Evolutionary conservation across 2,329 filamentous ascomycete genomes (phyloP).

Genomic region (Drechslera avenae): DNA sequence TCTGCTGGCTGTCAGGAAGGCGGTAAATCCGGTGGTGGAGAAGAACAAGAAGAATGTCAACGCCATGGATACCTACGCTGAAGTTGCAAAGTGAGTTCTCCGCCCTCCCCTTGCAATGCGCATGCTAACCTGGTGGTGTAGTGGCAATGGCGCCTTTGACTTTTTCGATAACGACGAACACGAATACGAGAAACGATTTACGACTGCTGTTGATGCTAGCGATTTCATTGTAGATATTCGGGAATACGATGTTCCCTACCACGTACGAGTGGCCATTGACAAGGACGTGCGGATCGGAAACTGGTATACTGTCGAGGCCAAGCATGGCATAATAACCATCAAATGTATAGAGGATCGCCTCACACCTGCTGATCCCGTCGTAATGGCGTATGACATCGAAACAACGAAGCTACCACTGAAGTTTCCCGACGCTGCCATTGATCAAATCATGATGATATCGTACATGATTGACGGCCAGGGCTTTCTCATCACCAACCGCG

Average conservation of each 20-base stretch:
- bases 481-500: slow-evolving; percentile 95
- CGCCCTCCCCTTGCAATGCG: neutral
- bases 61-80: slow-evolving; percentile 97
- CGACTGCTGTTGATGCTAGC: slow-evolving; percentile 83
- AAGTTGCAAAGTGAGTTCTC: slow-evolving; percentile 78
- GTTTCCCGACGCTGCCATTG: slow-evolving; percentile 91
- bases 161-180: slow-evolving; percentile 86
- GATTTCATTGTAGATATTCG: slow-evolving; percentile 98
- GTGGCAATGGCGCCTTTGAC: slow-evolving; percentile 82
- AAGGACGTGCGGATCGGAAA: slow-evolving; percentile 94
- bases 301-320: slow-evolving; percentile 96
- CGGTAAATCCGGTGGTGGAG: slow-evolving; percentile 88
- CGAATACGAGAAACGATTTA: slow-evolving; percentile 79
- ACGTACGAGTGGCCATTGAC: slow-evolving; percentile 98
- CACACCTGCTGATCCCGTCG: slow-evolving; percentile 91
- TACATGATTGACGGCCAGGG: slow-evolving; percentile 99
- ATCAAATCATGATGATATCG: slow-evolving; percentile 99
- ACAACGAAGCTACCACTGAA: slow-evolving; percentile 95
- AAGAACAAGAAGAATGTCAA: slow-evolving; percentile 96
- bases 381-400: slow-evolving; percentile 99
- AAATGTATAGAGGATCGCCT: slow-evolving; percentile 85
- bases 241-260: slow-evolving; percentile 99
- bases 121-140: slow-evolving; percentile 44
- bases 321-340: slow-evolving; percentile 85
- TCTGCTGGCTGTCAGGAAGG: slow-evolving; percentile 80